Percentiles rank a stretch among this genome's conserved stretches.
Evolutionary conservation across 345 rosid genomes (phyloP).

Genomic region (Clausena lansium): DNA sequence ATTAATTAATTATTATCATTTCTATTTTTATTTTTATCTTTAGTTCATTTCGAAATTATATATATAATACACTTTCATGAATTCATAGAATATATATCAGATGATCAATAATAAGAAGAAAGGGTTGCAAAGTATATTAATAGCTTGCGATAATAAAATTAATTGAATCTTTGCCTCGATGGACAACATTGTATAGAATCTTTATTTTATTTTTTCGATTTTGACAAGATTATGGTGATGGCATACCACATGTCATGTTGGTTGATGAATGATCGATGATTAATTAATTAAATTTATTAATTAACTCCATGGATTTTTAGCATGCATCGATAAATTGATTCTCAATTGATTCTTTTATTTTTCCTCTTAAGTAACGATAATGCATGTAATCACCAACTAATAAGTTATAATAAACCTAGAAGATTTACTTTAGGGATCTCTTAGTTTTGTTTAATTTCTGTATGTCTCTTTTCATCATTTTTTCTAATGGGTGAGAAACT

Average conservation of each 20-base stretch:
- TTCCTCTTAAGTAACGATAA: too few relatives aligned
- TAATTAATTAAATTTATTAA: not conserved
- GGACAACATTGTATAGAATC: not conserved
- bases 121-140: not conserved
- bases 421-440: not conserved
- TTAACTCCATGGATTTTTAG: not conserved
- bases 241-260: conserved; percentile 10
- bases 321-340: not conserved
- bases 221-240: conserved; percentile 11
- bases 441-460: not conserved
- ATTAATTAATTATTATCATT: not conserved
- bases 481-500: not conserved
- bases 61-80: not conserved
- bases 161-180: not conserved
- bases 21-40: not conserved
- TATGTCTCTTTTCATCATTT: not conserved
- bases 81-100: too few relatives aligned
- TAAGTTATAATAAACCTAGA: not conserved
- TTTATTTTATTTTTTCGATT: not conserved
- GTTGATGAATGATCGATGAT: not conserved
- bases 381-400: too few relatives aligned
- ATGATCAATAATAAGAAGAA: not conserved
- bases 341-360: not conserved
- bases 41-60: not conserved
- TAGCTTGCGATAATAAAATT: too few relatives aligned